Base-by-base conservation (phyloP, 345 rosid species). In the Eutrema yunnanense region DNA sequence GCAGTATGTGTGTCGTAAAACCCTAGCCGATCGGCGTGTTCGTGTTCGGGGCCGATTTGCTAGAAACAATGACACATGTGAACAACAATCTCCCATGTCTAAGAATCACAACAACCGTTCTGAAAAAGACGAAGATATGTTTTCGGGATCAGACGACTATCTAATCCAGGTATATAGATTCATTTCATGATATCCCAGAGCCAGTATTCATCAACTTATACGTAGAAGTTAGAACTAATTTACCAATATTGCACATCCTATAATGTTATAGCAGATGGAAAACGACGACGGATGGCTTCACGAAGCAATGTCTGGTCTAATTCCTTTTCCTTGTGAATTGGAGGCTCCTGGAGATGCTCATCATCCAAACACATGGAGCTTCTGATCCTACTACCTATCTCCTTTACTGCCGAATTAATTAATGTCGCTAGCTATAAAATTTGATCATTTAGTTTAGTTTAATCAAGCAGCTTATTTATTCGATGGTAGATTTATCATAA, bases 31-130 rank as follows among this genome's bases (percentile, higher is more conserved):
- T 72, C 72, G 97, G 44, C 82, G 98, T 58, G 93, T 90, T 62
- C 86, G 98, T 48, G 85, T 93, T n/a, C 87, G 96, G 0, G 97
- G 98, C 22, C 80, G 98, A 78, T 93, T 93, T 72, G 98, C 97
- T 0, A 81, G 92, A 79, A 93, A 93, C 79, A 85, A 42, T 62
- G 93, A 86, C 62, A 57, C 72, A 4, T 65, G 82, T 68, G 93
- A 88, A 62, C 88, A 84, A 40, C 91, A 87, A 63, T 77, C 69
- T 48, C 67, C 54, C 16, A 64, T 64, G 52, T 82, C 75, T 71
- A 85, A 82, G 60, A 82, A 71, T 29, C 66, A 75, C n/a, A 75
- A 71, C 29, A 78, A 50, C 69, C 33, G 59, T 82, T 74, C 74
- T 6, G 79, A 70, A 6, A 78, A 81, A 47, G 83, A 82, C 2